phyloP scores from a whole-genome alignment of 805 yeast species.

The Phaffomyces antillensis region DNA sequence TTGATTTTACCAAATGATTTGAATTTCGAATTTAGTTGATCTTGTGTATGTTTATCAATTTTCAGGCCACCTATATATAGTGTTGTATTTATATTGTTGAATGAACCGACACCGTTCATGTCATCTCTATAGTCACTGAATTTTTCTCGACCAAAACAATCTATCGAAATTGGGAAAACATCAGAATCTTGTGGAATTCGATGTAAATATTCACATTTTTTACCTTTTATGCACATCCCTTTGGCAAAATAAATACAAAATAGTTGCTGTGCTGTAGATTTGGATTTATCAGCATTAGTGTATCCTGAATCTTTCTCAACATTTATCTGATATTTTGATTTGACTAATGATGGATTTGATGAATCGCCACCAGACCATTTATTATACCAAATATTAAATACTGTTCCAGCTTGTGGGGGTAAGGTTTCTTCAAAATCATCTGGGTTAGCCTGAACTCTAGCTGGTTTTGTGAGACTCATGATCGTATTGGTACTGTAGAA shows the following conservation, averaged over 20 bases:
- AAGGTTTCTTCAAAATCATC: constrained; percentile 44
- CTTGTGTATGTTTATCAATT: constrained; percentile 30
- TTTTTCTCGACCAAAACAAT: constrained; percentile 91
- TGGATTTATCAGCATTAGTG: constrained; percentile 53
- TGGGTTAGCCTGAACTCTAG: constrained; percentile 70
- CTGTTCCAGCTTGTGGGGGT: constrained; percentile 76
- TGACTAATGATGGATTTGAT: constrained; percentile 26
- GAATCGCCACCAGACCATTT: constrained; percentile 66
- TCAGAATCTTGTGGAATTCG: constrained; percentile 64
- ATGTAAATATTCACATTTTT: constrained; percentile 69
- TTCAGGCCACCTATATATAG: constrained; percentile 62
- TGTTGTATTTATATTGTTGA: constrained; percentile 62
- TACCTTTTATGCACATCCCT: constrained; percentile 80
- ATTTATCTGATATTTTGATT: constrained; percentile 54
- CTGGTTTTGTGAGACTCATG: constrained; percentile 31
- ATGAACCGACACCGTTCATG: constrained; percentile 90
- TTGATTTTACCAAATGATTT: constrained; percentile 72
- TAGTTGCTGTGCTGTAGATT: constrained; percentile 30
- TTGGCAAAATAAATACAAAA: constrained; percentile 84
- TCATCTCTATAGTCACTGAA: constrained; percentile 79
- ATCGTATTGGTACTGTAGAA: too few species aligned
- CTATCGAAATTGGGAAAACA: constrained; percentile 53
- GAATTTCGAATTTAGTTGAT: constrained; percentile 42
- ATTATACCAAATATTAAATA: constrained; percentile 81
- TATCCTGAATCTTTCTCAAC: constrained; percentile 62